Percentiles rank a stretch among this genome's conserved stretches.
Evolutionary conservation across 139 green algal species (phyloP).

Genomic region (Cymbomonas tetramitiformis): DNA sequence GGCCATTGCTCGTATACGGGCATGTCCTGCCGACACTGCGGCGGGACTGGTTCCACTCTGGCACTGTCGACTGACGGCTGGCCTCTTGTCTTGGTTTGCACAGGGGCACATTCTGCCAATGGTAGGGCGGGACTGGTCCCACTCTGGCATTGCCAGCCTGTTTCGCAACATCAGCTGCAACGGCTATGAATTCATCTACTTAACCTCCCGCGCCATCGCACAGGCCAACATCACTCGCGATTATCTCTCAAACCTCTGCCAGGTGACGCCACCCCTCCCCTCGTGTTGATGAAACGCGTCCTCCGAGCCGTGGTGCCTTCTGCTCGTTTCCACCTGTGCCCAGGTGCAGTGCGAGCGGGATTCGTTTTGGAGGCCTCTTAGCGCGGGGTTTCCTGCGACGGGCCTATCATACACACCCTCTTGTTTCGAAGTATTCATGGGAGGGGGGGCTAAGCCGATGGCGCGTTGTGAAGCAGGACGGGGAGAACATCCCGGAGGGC

Average conservation of each 20-base stretch:
- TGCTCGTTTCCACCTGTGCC: not conserved
- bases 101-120: slow-evolving; percentile 75
- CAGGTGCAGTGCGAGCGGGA: not conserved
- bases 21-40: too few species aligned
- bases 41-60: too few species aligned
- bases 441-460: too few species aligned
- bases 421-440: too few species aligned
- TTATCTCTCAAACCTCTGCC: slow-evolving; percentile 72
- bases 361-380: too few species aligned
- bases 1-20: not conserved
- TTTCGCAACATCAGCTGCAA: slow-evolving; percentile 53
- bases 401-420: too few species aligned
- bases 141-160: slow-evolving; percentile 63
- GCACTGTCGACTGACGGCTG: too few species aligned
- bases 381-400: too few species aligned
- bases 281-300: too few species aligned
- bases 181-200: slow-evolving; percentile 71
- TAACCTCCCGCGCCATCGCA: slow-evolving; percentile 55
- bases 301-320: too few species aligned
- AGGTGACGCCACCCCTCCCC: too few species aligned
- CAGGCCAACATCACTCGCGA: slow-evolving; percentile 76
- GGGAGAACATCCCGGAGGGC: slow-evolving; percentile 44
- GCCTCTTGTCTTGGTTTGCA: too few species aligned
- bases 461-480: slow-evolving; percentile 49
- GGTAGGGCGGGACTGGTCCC: slow-evolving; percentile 75